Evolutionary conservation across 2,329 filamentous ascomycete species (phyloP).

Genomic region (Pyrenochaeta sp.): DNA sequence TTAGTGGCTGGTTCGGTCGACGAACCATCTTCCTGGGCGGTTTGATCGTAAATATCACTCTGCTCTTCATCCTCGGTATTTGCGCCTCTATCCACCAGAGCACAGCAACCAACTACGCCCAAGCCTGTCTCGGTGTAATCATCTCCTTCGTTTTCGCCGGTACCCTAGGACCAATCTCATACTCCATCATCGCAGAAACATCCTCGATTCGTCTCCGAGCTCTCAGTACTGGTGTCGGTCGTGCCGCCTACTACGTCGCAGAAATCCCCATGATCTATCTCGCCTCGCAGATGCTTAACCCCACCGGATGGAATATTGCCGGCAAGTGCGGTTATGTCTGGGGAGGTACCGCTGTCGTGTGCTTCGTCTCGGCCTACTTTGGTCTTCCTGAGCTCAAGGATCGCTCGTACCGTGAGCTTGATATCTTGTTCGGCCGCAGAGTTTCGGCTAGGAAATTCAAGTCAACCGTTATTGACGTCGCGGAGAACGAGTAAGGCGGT

Average conservation of each 20-base stretch:
- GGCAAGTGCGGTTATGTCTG: constrained; percentile 41
- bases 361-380: constrained; percentile 60
- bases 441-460: constrained; percentile 65
- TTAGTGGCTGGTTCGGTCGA: constrained; percentile 80
- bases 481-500: constrained; percentile 66
- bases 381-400: constrained; percentile 64
- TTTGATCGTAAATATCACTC: constrained; percentile 65
- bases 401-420: constrained; percentile 58
- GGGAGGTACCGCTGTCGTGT: constrained; percentile 60
- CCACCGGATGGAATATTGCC: constrained; percentile 51
- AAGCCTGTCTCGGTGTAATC: constrained; percentile 31
- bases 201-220: constrained; percentile 82
- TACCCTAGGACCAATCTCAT: constrained; percentile 85
- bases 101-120: constrained; percentile 40
- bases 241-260: constrained; percentile 75
- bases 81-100: constrained; percentile 52
- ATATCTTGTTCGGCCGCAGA: constrained; percentile 53
- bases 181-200: constrained; percentile 83
- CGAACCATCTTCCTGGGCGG: constrained; percentile 78
- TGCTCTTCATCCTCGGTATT: constrained; percentile 79
- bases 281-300: constrained; percentile 61
- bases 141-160: constrained; percentile 76
- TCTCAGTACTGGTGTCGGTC: constrained; percentile 76
- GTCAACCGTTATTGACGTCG: constrained; percentile 63
- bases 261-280: constrained; percentile 74